Evolutionary conservation across 2,329 filamentous ascomycete species (phyloP), one percentile per base, ranked within the genome.

Genomic region (Pyricularia grisea): DNA sequence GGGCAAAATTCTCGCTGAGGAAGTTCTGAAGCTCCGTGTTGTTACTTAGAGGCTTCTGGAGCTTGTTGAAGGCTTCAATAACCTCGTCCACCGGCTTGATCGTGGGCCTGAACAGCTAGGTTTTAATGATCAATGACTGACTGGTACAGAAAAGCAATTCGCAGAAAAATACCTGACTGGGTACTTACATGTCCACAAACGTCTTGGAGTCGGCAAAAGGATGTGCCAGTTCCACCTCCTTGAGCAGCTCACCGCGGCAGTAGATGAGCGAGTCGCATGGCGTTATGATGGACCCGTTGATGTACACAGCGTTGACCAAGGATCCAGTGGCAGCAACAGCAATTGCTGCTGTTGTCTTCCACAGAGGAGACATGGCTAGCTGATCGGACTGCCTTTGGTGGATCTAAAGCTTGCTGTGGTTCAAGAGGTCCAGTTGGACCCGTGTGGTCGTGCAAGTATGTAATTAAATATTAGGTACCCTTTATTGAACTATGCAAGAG

Each of bases 191-290:
- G 75, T 91, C 89, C 63, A 91, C 89, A 75, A 90, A 91, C 0
- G 88, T 90, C 81, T 91, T 91, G 70, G 88, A 90, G 78, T 91
- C 89, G 17, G 81, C 78, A 72, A 90, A 91, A 0, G 88, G 88
- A 28, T 79, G 80, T 2, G 88, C 88, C 11, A 90, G 80, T 78
- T 91, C 83, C 66, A 91, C 84, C 71, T 87, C 81, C 70, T 83
- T 81, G 2, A 91, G 81, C 14, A 91, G 81, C 0, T 89, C 85
- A 66, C 89, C 89, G 71, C 88, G 83, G 75, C 89, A 91, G 77
- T 91, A 91, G 25, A 91, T 81, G 20, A 87, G 84, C 10, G 88
- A 90, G 75, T 90, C 86, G 77, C 89, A 91, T 0, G 89, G 88
- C 2, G 88, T 86, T 70, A 85, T 82, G 60, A 87, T 79, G 3